These are phyloP conservation scores for Hysterangium stoloniferum DNA, from an alignment of 768 basidiomycete species.

Conservation along the genomic window DNA sequence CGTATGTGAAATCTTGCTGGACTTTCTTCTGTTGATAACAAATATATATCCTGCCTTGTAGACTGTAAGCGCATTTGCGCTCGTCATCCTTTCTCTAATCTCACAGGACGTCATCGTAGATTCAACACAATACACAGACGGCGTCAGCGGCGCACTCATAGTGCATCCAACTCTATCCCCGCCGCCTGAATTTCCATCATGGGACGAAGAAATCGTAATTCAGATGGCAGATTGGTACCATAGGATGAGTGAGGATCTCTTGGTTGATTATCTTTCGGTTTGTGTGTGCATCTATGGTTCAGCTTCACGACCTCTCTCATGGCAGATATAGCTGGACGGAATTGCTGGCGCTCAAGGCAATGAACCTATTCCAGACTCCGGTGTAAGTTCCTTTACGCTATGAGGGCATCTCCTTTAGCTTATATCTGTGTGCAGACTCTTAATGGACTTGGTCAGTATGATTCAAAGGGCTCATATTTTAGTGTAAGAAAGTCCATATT, in stretches of 20 bases:
- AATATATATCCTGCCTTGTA: too few species aligned
- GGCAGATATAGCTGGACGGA: slow-evolving; percentile 19
- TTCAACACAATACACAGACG: slow-evolving; percentile 38
- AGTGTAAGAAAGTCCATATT: slow-evolving; percentile 20
- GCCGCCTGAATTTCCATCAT: slow-evolving; percentile 25
- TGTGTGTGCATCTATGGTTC: slow-evolving; percentile 2
- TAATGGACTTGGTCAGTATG: slow-evolving; percentile 29
- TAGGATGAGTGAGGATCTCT: slow-evolving; percentile 22
- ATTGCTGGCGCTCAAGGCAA: slow-evolving; percentile 25
- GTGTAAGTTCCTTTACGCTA: slow-evolving; percentile 17
- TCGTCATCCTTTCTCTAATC: too few species aligned
- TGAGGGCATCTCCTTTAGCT: background rate
- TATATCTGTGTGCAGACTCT: slow-evolving; percentile 17
- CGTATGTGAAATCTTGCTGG: too few species aligned
- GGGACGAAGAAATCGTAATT: slow-evolving; percentile 35
- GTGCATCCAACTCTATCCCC: slow-evolving; percentile 34
- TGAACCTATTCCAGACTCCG: slow-evolving; percentile 32
- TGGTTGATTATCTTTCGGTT: slow-evolving; percentile 20
- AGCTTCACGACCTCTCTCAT: too few species aligned
- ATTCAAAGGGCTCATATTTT: slow-evolving; percentile 17
- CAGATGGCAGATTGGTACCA: slow-evolving; percentile 26
- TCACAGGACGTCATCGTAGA: slow-evolving; percentile 4
- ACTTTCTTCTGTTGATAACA: too few species aligned
- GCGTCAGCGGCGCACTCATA: slow-evolving; percentile 40
- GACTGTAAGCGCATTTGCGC: too few species aligned